A percentile compares a stretch with the other conserved stretches of the same genome.
These are phyloP conservation scores for Sphaerobolus stellatus DNA, from an alignment of 1,284 basidiomycete species.

Conservation along the genomic window DNA sequence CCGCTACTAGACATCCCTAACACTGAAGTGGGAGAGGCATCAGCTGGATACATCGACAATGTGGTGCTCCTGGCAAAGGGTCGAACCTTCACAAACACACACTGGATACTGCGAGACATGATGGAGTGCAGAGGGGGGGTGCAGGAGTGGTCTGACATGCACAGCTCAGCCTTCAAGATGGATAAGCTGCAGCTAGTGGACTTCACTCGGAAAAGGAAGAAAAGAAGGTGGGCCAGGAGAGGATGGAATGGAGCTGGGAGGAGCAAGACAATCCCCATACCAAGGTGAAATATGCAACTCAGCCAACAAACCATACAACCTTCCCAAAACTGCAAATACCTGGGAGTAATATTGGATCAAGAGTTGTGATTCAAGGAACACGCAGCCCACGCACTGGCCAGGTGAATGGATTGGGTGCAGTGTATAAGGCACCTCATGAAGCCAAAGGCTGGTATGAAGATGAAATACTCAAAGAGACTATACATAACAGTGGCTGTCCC, in stretches of 20 bases:
- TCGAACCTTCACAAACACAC: not conserved
- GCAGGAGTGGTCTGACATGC: not conserved
- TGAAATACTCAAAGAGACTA: not conserved
- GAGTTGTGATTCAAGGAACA: not conserved
- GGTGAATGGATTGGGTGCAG: not conserved
- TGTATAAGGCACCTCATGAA: not conserved
- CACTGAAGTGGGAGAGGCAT: not conserved
- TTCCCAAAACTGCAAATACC: not conserved
- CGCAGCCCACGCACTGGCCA: not conserved
- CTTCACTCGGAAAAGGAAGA: not conserved
- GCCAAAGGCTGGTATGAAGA: not conserved
- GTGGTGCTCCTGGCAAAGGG: not conserved
- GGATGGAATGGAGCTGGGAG: too few species aligned
- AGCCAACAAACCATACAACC: not conserved
- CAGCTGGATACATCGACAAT: not conserved
- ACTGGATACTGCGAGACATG: not conserved
- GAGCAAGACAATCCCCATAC: not conserved
- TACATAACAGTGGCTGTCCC: not conserved
- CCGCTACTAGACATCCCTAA: not conserved
- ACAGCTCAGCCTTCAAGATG: not conserved
- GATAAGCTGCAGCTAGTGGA: not conserved
- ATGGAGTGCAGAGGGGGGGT: not conserved
- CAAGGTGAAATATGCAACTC: not conserved
- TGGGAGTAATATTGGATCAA: not conserved
- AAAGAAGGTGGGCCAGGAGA: not conserved